Base-by-base conservation (phyloP, 2,329 filamentous ascomycete genomes). In the Chrysoporthe puriensis region DNA sequence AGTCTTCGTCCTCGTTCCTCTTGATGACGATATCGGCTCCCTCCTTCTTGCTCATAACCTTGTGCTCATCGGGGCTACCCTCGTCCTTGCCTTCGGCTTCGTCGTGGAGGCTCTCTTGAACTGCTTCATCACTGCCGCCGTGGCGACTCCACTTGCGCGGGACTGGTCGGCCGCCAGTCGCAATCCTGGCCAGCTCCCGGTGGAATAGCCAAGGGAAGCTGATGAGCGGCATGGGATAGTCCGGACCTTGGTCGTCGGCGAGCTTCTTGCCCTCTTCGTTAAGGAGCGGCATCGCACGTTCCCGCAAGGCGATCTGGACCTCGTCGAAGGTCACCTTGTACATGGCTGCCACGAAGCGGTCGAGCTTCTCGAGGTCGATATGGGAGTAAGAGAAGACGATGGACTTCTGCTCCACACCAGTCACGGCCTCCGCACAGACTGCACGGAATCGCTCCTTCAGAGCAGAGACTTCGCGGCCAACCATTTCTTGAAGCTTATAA, bases 171-270 rank as follows among this genome's bases (percentile, higher is more conserved):
- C 43, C 43, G 77, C 78, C 36, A 79, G 58, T 87, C 1, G 91
- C 91, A 72, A 97, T 89, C 60, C 84, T 84, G 1, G 91, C 90
- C 4, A 97, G 82, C 68, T 93, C 86, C 57, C 85, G 84, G 14
- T 89, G 84, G 71, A 98, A 97, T 1, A 98, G 82, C 96, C 96
- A 99, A 0, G 96, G 95, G 73, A 97, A 98, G 68, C 91, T 96
- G 73, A 97, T 96, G 9, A 98, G 81, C 0, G 96, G 95, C 84
- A 94, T 90, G 2, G 74, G 13, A 78, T 79, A 74, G 79, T 79
- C 26, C 2, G 54, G 11, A 43, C 34, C 44, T 42, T 65, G 63
- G 11, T 18, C 34, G 42, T 60, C 32, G 74, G 76, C 32, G 78
- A 76, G 14, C 75, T 70, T 5, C 77, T 78, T 7, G 81, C 73